These are phyloP conservation scores for Phytopythium vexans DNA, from an alignment of 352 stramenopile species.

Conservation along the genomic window DNA sequence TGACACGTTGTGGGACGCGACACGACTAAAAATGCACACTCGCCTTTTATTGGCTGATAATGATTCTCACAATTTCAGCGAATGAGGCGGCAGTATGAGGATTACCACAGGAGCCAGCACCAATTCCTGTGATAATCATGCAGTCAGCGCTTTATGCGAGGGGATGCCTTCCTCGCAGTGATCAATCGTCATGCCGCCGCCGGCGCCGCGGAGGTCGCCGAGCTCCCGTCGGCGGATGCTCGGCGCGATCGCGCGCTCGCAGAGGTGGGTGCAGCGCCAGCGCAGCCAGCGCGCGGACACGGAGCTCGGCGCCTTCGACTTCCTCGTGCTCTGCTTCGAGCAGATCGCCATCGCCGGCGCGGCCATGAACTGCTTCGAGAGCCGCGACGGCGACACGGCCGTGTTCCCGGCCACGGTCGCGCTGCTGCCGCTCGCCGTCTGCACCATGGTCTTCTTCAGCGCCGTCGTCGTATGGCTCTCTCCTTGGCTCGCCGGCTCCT, in stretches of 20 bases:
- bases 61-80: background rate
- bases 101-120: background rate
- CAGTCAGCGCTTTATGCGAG: background rate
- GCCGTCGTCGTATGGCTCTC: conserved; percentile 21
- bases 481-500: conserved; percentile 19
- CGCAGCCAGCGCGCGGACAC: conserved; percentile 14
- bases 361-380: conserved; percentile 29
- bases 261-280: conserved; percentile 21
- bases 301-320: conserved; percentile 27
- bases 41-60: no score
- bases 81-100: background rate
- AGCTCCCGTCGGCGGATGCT: conserved; percentile 1
- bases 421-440: conserved; percentile 20
- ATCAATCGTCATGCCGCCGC: background rate
- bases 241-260: conserved; percentile 5
- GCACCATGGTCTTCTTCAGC: conserved; percentile 19
- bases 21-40: no score
- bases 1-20: no score
- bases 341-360: conserved; percentile 27
- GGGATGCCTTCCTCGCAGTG: no score
- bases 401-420: conserved; percentile 15
- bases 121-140: background rate
- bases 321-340: conserved; percentile 31
- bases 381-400: conserved; percentile 13
- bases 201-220: background rate